A percentile compares a stretch with the other conserved stretches of the same genome.
Conservation (phyloP, 1,139 yeast species). For the Citeromyces hawaiiensis region DNA sequence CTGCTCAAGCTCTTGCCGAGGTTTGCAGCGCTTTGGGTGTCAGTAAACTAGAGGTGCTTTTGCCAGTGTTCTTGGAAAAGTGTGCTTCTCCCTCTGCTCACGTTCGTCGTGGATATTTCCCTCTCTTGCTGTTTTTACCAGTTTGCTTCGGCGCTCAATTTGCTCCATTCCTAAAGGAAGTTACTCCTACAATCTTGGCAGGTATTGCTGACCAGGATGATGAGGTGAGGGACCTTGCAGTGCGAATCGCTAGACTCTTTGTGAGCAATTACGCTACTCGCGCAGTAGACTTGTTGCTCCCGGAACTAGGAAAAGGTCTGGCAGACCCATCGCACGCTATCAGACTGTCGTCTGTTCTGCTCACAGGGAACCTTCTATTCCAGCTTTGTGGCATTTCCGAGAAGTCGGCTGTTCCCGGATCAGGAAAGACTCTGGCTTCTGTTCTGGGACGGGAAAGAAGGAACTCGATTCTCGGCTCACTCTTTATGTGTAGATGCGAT, state of each 20-base stretch:
- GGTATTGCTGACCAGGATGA: slow-evolving; percentile 90
- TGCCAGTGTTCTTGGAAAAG: slow-evolving; percentile 70
- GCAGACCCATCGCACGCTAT: slow-evolving; percentile 77
- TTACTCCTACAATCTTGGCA: slow-evolving; percentile 80
- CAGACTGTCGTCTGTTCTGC: slow-evolving; percentile 86
- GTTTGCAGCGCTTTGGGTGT: slow-evolving; percentile 87
- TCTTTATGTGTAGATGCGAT: slow-evolving; percentile 92
- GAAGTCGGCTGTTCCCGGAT: slow-evolving; percentile 52
- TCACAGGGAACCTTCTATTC: slow-evolving; percentile 92
- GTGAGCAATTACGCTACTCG: slow-evolving; percentile 86
- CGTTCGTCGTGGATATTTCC: slow-evolving; percentile 89
- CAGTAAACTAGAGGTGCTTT: slow-evolving; percentile 71
- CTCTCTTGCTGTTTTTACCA: slow-evolving; percentile 78
- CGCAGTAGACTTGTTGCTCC: slow-evolving; percentile 86
- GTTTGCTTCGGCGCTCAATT: slow-evolving; percentile 90
- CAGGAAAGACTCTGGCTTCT: slow-evolving; percentile 55
- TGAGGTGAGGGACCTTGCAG: slow-evolving; percentile 76
- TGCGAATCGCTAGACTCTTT: slow-evolving; percentile 86
- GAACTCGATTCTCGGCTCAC: slow-evolving; percentile 68
- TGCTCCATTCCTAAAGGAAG: slow-evolving; percentile 73
- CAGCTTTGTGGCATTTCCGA: slow-evolving; percentile 87
- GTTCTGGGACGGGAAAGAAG: slow-evolving; percentile 82
- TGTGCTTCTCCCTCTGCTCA: slow-evolving; percentile 54
- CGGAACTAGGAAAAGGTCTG: slow-evolving; percentile 86
- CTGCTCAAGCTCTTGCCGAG: slow-evolving; percentile 95